Base-by-base conservation (phyloP, 441 rosid genomes). In the Gossypium schwendimanii region DNA sequence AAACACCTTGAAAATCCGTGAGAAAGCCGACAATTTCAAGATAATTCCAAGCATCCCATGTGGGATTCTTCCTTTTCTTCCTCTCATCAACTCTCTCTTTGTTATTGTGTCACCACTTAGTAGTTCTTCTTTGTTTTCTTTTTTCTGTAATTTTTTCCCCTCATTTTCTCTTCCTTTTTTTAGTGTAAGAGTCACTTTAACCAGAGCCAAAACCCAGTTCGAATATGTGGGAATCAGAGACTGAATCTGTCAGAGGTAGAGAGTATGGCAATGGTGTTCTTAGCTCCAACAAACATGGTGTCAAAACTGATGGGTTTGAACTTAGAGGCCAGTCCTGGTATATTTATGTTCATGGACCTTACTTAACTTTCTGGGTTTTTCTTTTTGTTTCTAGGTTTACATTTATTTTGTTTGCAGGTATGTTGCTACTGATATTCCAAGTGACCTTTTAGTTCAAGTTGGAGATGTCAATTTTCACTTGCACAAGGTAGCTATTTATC, bases 171-270 rank as follows among this genome's bases (percentile, higher is more conserved):
- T 75, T 79, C 63, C 53, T 17, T 39, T 6, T 33, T 33, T 33
- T 33, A 33, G 39, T 33, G 8, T 33, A 33, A 33, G 39, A 33
- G 39, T 33, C 39, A 33, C 39, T 33, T 33, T 33, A 33, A 33
- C 39, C 8, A 6, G 39, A 33, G 39, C 39, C 39, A 6, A 74
- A 57, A 28, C 24, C 26, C 74, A 66, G 52, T 63, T 63, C 55
- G 15, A 82, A n/a, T 84, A 94, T 94, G 98, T 92, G 98, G 99
- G 97, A 92, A 57, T 92, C 97, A 0, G 97, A 94, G 83, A 87
- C 70, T 36, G 97, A 92, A 52, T 83, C 85, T 18, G 69, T 83
- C 31, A 83, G 84, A n/a, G 90, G 90, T 31, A 73, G 98, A 80
- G 96, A 87, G 45, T 89, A 89, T 65, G 96, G 86, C n/a, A 89